Evolutionary conservation across 352 stramenopile genomes (phyloP), one percentile per base, ranked within the genome.

Genomic region (Phytophthora multivora): DNA sequence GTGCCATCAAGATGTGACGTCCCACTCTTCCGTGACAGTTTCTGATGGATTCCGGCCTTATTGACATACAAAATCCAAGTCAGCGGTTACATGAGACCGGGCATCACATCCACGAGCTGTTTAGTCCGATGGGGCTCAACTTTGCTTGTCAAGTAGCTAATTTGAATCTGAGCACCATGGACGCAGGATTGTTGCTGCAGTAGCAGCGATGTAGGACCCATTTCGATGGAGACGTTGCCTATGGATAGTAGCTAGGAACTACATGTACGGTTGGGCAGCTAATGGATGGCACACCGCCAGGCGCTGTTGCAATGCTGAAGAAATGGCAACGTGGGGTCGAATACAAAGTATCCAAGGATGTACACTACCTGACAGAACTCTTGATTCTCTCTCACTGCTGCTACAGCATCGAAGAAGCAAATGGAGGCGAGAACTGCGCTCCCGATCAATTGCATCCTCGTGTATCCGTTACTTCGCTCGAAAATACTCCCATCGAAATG

Each of bases 31-130:
- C 10, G n/a, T 65, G 64, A 72, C 64, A 64, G 51, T 63, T 72
- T 72, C 64, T 69, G 64, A 72, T 66, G 50, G 51, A 54, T 61
- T 72, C 64, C 43, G 64, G 58, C 41, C 64, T 54, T 25, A 62
- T 31, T 18, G 7, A 0, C 33, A 25, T 51, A 64, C 26, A 61
- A 56, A 50, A 42, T 1, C 1, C 39, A 52, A 51, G 42, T 52
- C 26, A 35, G 0, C 0, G 5, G 1, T 26, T 36, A 23, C 13
- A 16, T 3, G 19, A 30, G 8, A 21, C n/a, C 30, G 30, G 19
- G 28, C 9, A 33, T 33, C 8, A 9, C 4, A 33, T 33, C 28
- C 0, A 3, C 4, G 28, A 33, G 28, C 28, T 33, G 46, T 41
- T 52, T 52, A 52, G 46, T 52, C 28, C 28, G 19, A 55, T 59